Evolutionary conservation across 208 protist species (phyloP).

Genomic region (Phytomonas sp.): DNA sequence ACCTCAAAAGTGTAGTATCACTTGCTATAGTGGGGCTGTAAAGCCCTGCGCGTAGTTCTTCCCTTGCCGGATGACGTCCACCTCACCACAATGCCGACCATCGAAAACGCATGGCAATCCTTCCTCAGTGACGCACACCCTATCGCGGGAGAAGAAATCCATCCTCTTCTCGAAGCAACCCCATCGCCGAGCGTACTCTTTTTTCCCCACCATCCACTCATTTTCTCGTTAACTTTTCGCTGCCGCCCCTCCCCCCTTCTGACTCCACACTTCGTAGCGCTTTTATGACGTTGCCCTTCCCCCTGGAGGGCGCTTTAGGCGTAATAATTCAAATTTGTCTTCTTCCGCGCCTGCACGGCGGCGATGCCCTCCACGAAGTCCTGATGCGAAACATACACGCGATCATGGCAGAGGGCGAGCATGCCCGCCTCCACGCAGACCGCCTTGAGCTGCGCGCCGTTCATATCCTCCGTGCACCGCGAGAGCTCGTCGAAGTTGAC

Average conservation of each 20-base stretch:
- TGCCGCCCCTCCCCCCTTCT: not conserved
- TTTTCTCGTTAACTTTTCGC: not conserved
- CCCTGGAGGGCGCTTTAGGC: constrained; percentile 68
- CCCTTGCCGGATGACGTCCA: not conserved
- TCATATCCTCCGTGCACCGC: constrained; percentile 99
- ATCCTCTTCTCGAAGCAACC: not conserved
- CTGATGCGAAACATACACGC: constrained; percentile 92
- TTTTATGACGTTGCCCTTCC: not conserved
- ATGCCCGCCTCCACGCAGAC: constrained; percentile 99
- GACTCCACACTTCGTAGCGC: not conserved
- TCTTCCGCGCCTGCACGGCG: constrained; percentile 99
- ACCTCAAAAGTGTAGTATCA: not conserved
- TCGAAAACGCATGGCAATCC: not conserved
- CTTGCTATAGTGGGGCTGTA: not conserved
- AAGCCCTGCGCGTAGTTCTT: not conserved
- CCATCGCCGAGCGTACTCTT: not conserved
- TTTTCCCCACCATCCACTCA: not conserved
- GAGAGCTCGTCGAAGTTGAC: constrained; percentile 99
- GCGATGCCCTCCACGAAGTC: constrained; percentile 98
- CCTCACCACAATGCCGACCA: not conserved
- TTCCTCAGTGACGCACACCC: not conserved
- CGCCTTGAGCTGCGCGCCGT: constrained; percentile 99
- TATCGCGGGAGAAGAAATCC: not conserved
- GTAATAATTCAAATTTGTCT: constrained; percentile 98
- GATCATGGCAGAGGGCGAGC: constrained; percentile 96